Evolutionary conservation across 2,329 filamentous ascomycete species (phyloP), one percentile per base, ranked within the genome.

Genomic region (Emericellopsis cladophorae): DNA sequence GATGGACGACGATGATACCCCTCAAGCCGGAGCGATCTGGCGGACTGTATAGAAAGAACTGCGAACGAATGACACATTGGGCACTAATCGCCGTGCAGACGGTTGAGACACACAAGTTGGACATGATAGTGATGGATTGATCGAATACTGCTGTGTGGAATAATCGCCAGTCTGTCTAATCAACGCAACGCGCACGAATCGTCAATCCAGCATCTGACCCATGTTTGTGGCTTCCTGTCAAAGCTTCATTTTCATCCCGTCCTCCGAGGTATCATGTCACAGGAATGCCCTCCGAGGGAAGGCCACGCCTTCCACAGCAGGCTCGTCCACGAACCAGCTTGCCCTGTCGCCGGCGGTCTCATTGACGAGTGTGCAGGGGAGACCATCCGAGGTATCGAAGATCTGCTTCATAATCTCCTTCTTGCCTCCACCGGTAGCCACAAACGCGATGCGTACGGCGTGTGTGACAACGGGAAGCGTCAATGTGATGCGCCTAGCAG

Each of bases 301-400:
- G 45, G 71, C 68, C 11, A 98, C 85, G 5, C 86, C 88, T 54
- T 95, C 82, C 11, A 93, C 79, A 37, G 92, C 90, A 5, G 84
- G 70, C 54, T 79, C 73, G 58, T 96, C 92, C 35, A 89, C 87
- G 58, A 98, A 96, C 92, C 92, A 98, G 64, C 80, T 92, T 55
- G 88, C 87, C 53, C 87, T 82, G 48, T 95, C 88, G 36, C 84
- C 86, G 4, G 77, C 82, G 34, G 76, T 78, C 52, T 84, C 76
- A 59, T 98, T 43, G 54, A 98, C 81, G 48, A 96, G 68, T 1
- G 85, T 79, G 57, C 88, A 95, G 2, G 92, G 92, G 44, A 96
- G 68, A 31, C 76, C 79, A 2, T 80, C 79, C 8, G 81, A 79
- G 49, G 84, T 81, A 48, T 86, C 79, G 56, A 98, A 94, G 51